Base-by-base conservation (phyloP, 345 rosid species). In the Murraya koenigii region DNA sequence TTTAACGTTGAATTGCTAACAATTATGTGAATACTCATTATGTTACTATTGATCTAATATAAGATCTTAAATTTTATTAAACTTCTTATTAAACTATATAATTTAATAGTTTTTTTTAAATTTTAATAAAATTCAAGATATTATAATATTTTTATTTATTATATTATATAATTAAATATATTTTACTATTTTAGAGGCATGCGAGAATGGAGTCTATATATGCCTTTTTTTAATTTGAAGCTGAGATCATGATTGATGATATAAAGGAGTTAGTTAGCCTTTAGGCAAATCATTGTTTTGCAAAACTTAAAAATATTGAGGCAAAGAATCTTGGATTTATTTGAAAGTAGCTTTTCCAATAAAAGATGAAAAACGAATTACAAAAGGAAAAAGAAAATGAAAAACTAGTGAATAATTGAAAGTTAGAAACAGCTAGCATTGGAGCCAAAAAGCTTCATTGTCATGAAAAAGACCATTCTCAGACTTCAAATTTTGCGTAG, bases 321-420 rank as follows among this genome's bases (percentile, higher is more conserved):
- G 72, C 80, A 26, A 17, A 15, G 66, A 72, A 80, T 80, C 77
- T 58, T 26, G 63, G 70, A 60, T 32, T 44, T 33, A 69, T 73
- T 56, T 59, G 25, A 80, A 76, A 65, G 74, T 30, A 0, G 76
- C 68, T 71, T 59, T 80, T 32, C 26, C n/a, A 39, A 41, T 14
- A 25, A 54, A 26, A 44, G 38, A 30, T 32, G 22, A 63, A 13
- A 28, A 14, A 1, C 10, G 6, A 14, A 61, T 26, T 33, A 38
- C 39, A 47, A 64, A 44, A 61, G 26, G 5, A 41, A 35, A 6
- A 10, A 22, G 3, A 26, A 60, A 26, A 39, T 4, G 5, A 7
- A 30, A 41, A 69, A 15, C 4, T 26, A 28, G 49, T 25, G 14
- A 25, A 6, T 17, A 7, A 3, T 26, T 30, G 38, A 17, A 17